Conservation (phyloP, 495 filamentous ascomycete genomes). For the Pseudoneurospora amorphoporcata region DNA sequence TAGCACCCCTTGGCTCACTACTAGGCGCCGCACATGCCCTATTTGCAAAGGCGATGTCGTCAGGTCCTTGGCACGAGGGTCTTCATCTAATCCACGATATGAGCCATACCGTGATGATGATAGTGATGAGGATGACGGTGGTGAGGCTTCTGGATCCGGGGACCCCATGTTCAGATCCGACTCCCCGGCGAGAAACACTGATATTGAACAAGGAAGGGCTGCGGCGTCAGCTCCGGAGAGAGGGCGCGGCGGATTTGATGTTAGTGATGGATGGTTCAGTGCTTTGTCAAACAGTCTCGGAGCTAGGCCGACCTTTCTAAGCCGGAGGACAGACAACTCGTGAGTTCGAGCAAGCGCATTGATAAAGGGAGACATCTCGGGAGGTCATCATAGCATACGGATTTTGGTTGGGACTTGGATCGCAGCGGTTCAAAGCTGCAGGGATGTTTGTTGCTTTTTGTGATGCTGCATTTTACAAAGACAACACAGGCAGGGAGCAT, state of each 20-base stretch:
- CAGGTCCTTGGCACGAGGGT: conserved; percentile 39
- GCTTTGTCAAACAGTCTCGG: background rate
- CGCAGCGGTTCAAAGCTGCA: background rate
- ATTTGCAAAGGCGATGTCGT: conserved; percentile 98
- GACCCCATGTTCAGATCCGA: conserved; percentile 4
- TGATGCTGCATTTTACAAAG: background rate
- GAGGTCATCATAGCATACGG: background rate
- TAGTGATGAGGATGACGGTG: conserved; percentile 30
- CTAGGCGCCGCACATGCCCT: conserved; percentile 85
- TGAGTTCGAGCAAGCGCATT: background rate
- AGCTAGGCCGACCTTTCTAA: conserved; percentile 43
- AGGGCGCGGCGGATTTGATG: background rate
- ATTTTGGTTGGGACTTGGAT: background rate
- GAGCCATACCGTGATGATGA: conserved; percentile 40
- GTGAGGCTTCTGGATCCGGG: conserved; percentile 8
- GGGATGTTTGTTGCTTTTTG: background rate
- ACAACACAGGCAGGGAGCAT: background rate
- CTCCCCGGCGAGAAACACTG: conserved; percentile 6
- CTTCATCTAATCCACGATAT: conserved; percentile 34
- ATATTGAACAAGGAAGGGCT: conserved; percentile 21
- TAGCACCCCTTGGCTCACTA: conserved; percentile 97
- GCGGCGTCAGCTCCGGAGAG: background rate
- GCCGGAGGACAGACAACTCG: conserved; percentile 28
- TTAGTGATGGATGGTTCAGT: conserved; percentile 1
- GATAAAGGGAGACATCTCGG: background rate